These are phyloP conservation scores for Colletotrichum gigasporum DNA, from an alignment of 2,329 filamentous ascomycete species.

Conservation along the genomic window DNA sequence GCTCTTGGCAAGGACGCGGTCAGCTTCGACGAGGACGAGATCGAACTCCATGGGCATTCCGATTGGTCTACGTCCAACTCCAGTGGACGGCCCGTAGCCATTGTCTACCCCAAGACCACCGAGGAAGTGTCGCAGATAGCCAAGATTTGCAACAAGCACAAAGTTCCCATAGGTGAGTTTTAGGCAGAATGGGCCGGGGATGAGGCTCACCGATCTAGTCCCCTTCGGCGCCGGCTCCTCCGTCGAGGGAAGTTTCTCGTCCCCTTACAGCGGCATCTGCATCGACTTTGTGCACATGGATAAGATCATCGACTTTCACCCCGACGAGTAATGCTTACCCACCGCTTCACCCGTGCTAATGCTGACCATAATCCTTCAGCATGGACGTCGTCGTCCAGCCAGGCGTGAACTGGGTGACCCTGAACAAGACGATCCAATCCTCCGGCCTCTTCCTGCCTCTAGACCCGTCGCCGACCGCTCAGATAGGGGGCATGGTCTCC, in stretches of 20 bases:
- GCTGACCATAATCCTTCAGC: not conserved
- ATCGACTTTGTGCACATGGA: slow-evolving; percentile 78
- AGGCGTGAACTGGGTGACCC: slow-evolving; percentile 72
- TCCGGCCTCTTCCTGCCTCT: slow-evolving; percentile 75
- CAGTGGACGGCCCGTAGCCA: slow-evolving; percentile 68
- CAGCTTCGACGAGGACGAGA: slow-evolving; percentile 70
- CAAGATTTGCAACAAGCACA: slow-evolving; percentile 68
- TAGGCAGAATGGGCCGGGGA: not conserved
- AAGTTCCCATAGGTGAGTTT: slow-evolving; percentile 67
- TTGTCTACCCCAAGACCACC: slow-evolving; percentile 71
- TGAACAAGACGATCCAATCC: slow-evolving; percentile 71
- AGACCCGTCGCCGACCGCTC: slow-evolving; percentile 71
- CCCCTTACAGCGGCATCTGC: slow-evolving; percentile 73
- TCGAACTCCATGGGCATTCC: slow-evolving; percentile 72
- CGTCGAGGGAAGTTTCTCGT: slow-evolving; percentile 76
- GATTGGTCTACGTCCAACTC: slow-evolving; percentile 78
- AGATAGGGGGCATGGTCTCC: slow-evolving; percentile 69
- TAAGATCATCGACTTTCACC: slow-evolving; percentile 69
- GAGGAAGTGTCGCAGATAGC: slow-evolving; percentile 72
- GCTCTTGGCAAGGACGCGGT: slow-evolving; percentile 67
- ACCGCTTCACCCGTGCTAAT: not conserved
- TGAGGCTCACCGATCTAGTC: slow-evolving; percentile 39
- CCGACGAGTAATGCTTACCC: slow-evolving; percentile 54
- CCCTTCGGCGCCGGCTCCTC: slow-evolving; percentile 79
- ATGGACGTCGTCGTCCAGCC: slow-evolving; percentile 80